A percentile compares a stretch with the other conserved stretches of the same genome.
Conservation (phyloP, 2,329 filamentous ascomycete genomes). For the Nemania sp. region DNA sequence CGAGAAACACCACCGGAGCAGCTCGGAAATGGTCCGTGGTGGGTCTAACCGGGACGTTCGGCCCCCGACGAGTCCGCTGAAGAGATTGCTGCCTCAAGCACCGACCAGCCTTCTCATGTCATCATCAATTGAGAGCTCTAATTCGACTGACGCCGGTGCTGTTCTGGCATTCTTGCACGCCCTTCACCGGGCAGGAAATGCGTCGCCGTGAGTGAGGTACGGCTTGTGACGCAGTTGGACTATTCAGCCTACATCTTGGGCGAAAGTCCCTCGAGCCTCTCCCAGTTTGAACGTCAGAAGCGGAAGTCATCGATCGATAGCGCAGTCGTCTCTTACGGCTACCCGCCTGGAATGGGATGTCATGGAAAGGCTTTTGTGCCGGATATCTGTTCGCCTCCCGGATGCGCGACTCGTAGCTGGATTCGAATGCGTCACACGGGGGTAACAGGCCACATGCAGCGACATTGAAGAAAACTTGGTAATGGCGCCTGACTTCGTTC, state of each 20-base stretch:
- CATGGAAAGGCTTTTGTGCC: not conserved
- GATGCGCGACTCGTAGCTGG: slow-evolving; percentile 8
- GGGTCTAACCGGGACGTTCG: too few relatives aligned
- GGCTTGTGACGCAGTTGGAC: slow-evolving; percentile 17
- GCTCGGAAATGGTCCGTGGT: too few relatives aligned
- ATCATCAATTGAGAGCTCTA: too few relatives aligned
- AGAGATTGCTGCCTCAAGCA: too few relatives aligned
- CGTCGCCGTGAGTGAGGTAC: too few relatives aligned
- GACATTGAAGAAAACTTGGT: slow-evolving; percentile 31
- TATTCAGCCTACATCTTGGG: slow-evolving; percentile 47
- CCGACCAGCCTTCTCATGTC: too few relatives aligned
- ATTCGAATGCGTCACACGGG: slow-evolving; percentile 41
- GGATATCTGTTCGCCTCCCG: not conserved
- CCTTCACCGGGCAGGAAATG: too few relatives aligned
- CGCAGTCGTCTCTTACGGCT: slow-evolving; percentile 43
- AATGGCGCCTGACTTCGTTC: not conserved
- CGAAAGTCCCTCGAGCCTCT: slow-evolving; percentile 40
- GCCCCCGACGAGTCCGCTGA: too few relatives aligned
- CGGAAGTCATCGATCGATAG: slow-evolving; percentile 50
- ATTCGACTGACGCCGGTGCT: too few relatives aligned
- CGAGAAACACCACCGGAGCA: too few relatives aligned
- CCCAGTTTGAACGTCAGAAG: slow-evolving; percentile 48
- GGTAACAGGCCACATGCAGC: slow-evolving; percentile 46
- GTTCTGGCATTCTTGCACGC: too few relatives aligned
- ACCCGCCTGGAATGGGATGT: slow-evolving; percentile 39